Evolutionary conservation across 768 basidiomycete genomes (phyloP).

Genomic region (Candolleomyces efflorescens): DNA sequence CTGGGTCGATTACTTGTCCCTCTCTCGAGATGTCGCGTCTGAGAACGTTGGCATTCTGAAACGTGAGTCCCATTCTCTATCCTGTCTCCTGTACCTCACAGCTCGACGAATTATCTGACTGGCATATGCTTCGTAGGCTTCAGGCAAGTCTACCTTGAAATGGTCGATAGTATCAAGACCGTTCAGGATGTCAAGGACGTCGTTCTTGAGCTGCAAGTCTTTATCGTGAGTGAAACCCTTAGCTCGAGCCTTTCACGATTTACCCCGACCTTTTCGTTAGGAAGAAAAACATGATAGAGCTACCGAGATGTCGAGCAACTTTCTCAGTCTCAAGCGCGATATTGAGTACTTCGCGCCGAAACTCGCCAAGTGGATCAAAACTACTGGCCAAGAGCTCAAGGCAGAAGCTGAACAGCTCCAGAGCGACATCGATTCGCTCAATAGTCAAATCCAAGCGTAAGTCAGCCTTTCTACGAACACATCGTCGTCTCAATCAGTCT

Average conservation of each 20-base stretch:
- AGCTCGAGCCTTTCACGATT: too few species aligned
- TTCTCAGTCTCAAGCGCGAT: background rate
- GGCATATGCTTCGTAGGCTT: too few species aligned
- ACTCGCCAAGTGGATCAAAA: background rate
- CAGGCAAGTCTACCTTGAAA: too few species aligned
- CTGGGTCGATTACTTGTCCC: background rate
- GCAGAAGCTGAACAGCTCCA: background rate
- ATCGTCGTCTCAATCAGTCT: too few species aligned
- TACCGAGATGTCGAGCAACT: background rate
- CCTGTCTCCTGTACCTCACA: too few species aligned
- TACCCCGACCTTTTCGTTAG: background rate
- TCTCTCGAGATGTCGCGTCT: background rate
- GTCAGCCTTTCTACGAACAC: background rate
- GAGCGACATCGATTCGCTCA: background rate
- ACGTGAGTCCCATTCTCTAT: too few species aligned
- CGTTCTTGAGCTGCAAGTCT: too few species aligned
- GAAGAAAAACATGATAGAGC: background rate
- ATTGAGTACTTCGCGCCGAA: background rate
- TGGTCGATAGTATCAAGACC: too few species aligned
- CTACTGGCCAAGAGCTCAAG: background rate
- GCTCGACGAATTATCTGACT: too few species aligned
- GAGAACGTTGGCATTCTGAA: background rate
- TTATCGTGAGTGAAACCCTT: too few species aligned
- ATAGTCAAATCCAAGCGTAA: background rate
- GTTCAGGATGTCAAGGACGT: too few species aligned